Evolutionary conservation across 2,329 filamentous ascomycete genomes (phyloP), one percentile per base, ranked within the genome.

Genomic region (Penicillium sp.): DNA sequence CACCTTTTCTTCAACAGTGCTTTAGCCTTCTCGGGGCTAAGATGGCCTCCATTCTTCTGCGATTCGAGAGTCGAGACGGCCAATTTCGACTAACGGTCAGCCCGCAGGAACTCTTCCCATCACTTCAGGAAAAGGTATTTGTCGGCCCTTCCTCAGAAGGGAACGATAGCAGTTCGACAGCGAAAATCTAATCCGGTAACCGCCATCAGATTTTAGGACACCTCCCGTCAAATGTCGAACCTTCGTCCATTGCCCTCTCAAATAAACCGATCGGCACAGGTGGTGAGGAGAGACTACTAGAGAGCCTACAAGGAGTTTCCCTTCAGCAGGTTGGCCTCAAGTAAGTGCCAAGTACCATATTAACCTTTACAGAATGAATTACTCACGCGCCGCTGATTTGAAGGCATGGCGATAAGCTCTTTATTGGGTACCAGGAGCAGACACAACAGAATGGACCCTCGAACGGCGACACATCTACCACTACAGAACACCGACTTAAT

Each of bases 331-430:
- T 84, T 51, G 78, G 78, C 43, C 66, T 84, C 49, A 75, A 71
- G 78, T 80, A 63, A 64, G 69, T 66, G 2, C 6, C 2, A 6
- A 22, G 15, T 19, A 12, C 12, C 1, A 21, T 34, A 32, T 32
- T 33, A 2, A 4, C 34, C 6, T 32, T 3, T 15, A 26, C 17
- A 24, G 6, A 28, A 21, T 17, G 9, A 35, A 45, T 50, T 28
- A 51, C 57, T 61, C 43, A 60, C 44, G 32, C 48, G 12, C 35
- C n/a, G 45, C 60, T 65, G 50, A 5, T 52, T 40, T 48, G 12
- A 31, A 93, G 87, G 55, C 88, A 98, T 66, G 93, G 93, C 55
- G 89, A 95, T 64, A 82, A 95, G 64, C 81, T 98, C 56, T 98
- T 89, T 70, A 75, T 97, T 57, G 83, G 80, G 57, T 98, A 94